A percentile compares a stretch with the other conserved stretches of the same genome.
Evolutionary conservation across 805 yeast species (phyloP).

Genomic region (Wickerhamiella sorbophila): DNA sequence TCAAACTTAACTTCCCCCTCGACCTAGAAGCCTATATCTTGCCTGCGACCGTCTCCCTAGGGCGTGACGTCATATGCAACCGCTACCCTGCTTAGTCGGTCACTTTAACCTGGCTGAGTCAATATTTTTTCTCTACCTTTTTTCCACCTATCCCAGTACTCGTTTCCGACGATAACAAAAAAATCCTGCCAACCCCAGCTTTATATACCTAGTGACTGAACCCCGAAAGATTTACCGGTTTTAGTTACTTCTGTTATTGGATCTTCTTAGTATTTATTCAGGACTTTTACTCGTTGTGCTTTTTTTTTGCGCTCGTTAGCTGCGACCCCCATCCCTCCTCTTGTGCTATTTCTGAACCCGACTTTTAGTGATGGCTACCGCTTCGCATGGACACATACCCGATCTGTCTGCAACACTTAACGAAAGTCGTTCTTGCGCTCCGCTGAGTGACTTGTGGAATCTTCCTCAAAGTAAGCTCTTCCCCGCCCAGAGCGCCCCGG

Average conservation of each 20-base stretch:
- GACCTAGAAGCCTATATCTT: too few relatives aligned
- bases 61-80: background rate
- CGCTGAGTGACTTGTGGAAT: slow-evolving; percentile 20
- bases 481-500: slow-evolving; percentile 4
- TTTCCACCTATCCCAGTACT: background rate
- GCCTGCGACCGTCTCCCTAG: too few relatives aligned
- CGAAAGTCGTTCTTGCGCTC: slow-evolving; percentile 16
- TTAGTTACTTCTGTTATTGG: background rate
- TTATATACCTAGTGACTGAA: background rate
- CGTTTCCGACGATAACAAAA: background rate
- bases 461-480: slow-evolving; percentile 12
- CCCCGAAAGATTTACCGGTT: background rate
- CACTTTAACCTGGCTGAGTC: background rate
- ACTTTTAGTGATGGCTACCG: slow-evolving; percentile 16
- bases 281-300: too few relatives aligned
- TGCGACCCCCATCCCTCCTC: background rate
- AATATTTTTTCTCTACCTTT: background rate
- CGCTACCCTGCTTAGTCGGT: background rate
- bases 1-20: too few relatives aligned
- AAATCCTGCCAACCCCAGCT: background rate
- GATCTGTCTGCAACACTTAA: slow-evolving; percentile 18
- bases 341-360: background rate
- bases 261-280: background rate
- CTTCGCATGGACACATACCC: slow-evolving; percentile 19
- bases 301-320: background rate